phyloP scores from a whole-genome alignment of 148 eudicot genomes.

The Persicaria maculosa region DNA sequence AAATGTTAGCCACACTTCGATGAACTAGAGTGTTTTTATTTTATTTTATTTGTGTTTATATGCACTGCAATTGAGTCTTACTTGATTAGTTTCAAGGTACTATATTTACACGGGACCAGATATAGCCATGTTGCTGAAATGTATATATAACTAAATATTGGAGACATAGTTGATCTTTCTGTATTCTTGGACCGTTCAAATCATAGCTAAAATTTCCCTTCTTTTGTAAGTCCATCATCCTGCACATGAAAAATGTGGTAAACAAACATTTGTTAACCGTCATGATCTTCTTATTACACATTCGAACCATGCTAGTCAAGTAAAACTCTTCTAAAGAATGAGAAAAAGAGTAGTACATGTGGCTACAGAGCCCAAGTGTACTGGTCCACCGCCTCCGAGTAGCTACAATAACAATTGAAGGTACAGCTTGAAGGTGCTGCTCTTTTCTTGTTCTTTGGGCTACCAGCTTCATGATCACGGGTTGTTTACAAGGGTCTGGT shows the following conservation, averaged over 20 bases:
- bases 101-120: slow-evolving; percentile 96
- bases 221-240: slow-evolving; percentile 48
- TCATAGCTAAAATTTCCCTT: slow-evolving; percentile 70
- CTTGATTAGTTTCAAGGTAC: slow-evolving; percentile 82
- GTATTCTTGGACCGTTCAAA: slow-evolving; percentile 80
- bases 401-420: too few relatives aligned
- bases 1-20: neutral
- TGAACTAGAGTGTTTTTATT: neutral
- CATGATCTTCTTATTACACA: neutral
- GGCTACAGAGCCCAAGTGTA: too few relatives aligned
- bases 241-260: neutral
- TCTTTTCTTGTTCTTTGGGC: neutral
- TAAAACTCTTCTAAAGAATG: too few relatives aligned
- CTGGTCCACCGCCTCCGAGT: too few relatives aligned
- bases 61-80: slow-evolving; percentile 2
- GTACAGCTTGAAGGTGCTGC: too few relatives aligned
- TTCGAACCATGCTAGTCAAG: neutral
- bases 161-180: slow-evolving; percentile 79
- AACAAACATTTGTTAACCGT: neutral
- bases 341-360: too few relatives aligned
- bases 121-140: slow-evolving; percentile 83
- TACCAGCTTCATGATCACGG: slow-evolving; percentile 83
- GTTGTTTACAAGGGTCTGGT: slow-evolving; percentile 71
- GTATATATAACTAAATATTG: slow-evolving; percentile 58
- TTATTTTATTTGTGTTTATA: neutral